A percentile compares a stretch with the other conserved stretches of the same genome.
Evolutionary conservation across 345 rosid genomes (phyloP).

Genomic region (Eucalyptus erythrocorys): DNA sequence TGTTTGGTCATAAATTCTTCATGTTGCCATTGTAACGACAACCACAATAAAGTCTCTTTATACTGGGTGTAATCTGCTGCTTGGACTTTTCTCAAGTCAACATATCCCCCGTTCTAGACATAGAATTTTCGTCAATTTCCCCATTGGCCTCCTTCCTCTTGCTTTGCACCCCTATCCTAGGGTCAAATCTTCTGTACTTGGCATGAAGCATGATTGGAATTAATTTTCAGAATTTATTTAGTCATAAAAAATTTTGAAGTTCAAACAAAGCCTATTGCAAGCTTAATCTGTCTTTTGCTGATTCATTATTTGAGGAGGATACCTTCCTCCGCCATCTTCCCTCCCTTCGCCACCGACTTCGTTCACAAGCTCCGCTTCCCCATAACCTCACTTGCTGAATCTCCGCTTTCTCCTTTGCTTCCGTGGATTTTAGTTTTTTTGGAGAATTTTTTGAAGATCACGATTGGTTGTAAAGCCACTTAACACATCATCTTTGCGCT

Average conservation of each 20-base stretch:
- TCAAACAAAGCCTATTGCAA: no score
- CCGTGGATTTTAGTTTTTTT: not conserved
- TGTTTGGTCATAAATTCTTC: not conserved
- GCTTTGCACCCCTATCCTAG: not conserved
- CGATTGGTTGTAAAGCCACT: not conserved
- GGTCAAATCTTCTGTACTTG: no score
- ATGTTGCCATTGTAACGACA: rapidly evolving
- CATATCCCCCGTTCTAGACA: not conserved
- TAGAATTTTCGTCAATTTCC: not conserved
- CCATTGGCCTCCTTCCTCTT: not conserved
- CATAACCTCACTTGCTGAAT: not conserved
- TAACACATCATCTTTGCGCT: no score
- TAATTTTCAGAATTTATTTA: no score
- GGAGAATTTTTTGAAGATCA: not conserved
- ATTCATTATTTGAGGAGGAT: no score
- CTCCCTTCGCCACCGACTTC: conserved; percentile 28
- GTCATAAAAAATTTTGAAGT: no score
- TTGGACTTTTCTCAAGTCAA: not conserved
- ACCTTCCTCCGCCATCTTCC: conserved; percentile 1
- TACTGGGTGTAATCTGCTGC: not conserved
- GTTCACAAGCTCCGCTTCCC: conserved; percentile 55
- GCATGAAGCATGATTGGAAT: no score
- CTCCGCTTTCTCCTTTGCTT: not conserved
- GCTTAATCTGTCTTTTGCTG: no score
- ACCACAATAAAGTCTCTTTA: not conserved